Evolutionary conservation across 1,139 yeast species (phyloP).

Genomic region (Geotrichum reessii): DNA sequence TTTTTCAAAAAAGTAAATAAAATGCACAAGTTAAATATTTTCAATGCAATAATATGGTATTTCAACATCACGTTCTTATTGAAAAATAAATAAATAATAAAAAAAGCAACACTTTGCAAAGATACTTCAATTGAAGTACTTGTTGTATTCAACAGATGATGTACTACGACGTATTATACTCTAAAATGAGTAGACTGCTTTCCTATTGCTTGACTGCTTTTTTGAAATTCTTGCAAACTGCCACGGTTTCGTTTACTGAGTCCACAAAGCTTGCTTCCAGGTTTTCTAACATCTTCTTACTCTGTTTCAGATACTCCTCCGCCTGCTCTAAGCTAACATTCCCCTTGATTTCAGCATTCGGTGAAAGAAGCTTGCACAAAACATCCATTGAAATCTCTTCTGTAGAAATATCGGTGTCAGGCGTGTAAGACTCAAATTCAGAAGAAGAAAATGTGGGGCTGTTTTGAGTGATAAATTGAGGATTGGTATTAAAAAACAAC

Average conservation of each 20-base stretch:
- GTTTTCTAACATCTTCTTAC: neutral
- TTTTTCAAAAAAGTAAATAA: neutral
- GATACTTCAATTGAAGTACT: too few relatives aligned
- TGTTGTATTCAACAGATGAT: too few relatives aligned
- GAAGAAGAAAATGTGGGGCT: neutral
- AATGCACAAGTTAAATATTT: neutral
- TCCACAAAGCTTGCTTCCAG: neutral
- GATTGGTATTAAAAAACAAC: neutral
- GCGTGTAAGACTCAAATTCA: neutral
- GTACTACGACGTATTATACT: too few relatives aligned
- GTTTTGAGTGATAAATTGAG: neutral
- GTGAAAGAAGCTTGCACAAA: conserved; percentile 7
- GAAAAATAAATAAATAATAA: too few relatives aligned
- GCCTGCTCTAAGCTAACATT: conserved; percentile 2
- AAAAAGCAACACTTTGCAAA: too few relatives aligned
- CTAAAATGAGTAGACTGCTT: neutral
- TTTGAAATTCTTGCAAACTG: neutral
- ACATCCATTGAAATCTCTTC: neutral
- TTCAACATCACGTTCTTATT: too few relatives aligned
- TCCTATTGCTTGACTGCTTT: neutral
- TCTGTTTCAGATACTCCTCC: neutral
- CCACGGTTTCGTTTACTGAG: neutral
- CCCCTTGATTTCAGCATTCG: neutral
- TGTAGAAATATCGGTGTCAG: neutral
- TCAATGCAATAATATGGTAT: too few relatives aligned